phyloP scores from a whole-genome alignment of 2,329 filamentous ascomycete genomes.

The Ophiostoma ips region DNA sequence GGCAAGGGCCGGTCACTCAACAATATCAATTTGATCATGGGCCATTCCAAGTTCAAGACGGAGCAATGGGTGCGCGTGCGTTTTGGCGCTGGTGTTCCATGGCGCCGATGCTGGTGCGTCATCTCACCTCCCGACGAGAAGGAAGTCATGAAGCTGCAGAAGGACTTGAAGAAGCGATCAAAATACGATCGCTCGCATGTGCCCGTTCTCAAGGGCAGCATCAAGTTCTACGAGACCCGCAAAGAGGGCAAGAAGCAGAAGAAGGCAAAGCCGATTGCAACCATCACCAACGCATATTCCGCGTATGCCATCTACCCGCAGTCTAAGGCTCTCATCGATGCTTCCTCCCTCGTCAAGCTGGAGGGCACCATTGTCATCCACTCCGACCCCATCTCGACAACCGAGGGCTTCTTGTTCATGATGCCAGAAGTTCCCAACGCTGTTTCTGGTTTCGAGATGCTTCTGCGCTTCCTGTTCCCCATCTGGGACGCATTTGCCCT shows the following conservation, averaged over 20 bases:
- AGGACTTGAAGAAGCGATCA: constrained; percentile 66
- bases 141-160: constrained; percentile 70
- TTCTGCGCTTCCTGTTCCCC: constrained; percentile 84
- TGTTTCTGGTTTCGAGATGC: constrained; percentile 87
- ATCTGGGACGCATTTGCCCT: constrained; percentile 85
- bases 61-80: constrained; percentile 93
- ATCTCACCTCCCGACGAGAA: constrained; percentile 89
- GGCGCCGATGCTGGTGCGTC: constrained; percentile 95
- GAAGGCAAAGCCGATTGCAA: constrained; percentile 79
- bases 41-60: constrained; percentile 58
- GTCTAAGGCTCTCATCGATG: constrained; percentile 82
- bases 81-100: constrained; percentile 90
- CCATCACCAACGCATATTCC: constrained; percentile 79
- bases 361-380: constrained; percentile 86
- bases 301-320: constrained; percentile 95
- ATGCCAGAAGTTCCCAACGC: constrained; percentile 94
- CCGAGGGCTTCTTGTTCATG: constrained; percentile 91
- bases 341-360: constrained; percentile 85
- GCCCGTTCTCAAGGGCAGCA: constrained; percentile 64
- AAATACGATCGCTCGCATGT: constrained; percentile 62
- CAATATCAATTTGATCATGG: constrained; percentile 81
- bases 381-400: constrained; percentile 58
- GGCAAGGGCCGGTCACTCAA: constrained; percentile 84
- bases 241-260: constrained; percentile 71
- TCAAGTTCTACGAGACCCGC: constrained; percentile 85